Evolutionary conservation across 106 monocot species (phyloP).

Genomic region (Platanthera guangdongensis): DNA sequence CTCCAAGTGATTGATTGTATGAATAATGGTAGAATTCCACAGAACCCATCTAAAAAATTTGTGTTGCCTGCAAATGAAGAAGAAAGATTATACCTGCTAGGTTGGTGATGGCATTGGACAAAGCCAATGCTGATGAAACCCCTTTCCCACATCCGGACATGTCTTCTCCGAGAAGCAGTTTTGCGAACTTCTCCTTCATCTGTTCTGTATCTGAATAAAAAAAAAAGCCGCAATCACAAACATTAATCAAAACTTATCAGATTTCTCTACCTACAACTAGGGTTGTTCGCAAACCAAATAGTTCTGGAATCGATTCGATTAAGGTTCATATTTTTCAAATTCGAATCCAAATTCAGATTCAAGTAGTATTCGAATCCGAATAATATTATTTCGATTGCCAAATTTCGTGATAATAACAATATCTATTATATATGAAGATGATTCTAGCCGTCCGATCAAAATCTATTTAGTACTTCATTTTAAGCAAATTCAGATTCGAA

Average conservation of each 20-base stretch:
- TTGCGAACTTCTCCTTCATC: constrained; percentile 28
- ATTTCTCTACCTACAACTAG: no score
- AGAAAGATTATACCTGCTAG: constrained; percentile 14
- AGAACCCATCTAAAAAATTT: background rate
- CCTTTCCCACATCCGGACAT: constrained; percentile 36
- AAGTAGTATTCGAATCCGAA: no score
- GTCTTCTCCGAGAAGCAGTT: constrained; percentile 32
- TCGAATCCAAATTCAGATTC: no score
- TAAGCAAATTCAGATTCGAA: no score
- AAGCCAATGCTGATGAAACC: constrained; percentile 29
- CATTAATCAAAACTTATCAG: background rate
- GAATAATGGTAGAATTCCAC: background rate
- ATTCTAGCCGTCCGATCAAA: no score
- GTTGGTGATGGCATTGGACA: constrained; percentile 35
- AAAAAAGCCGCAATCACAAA: background rate
- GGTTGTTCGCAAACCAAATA: no score
- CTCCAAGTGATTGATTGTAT: background rate
- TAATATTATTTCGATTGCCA: no score
- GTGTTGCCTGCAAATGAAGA: background rate
- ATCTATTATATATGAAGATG: no score
- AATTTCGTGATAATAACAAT: no score
- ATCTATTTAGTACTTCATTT: no score
- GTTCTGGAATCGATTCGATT: no score
- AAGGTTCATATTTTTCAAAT: no score
- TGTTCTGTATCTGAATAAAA: constrained; percentile 13